Percentiles rank a stretch among this genome's conserved stretches.
phyloP scores from a whole-genome alignment of 495 filamentous ascomycete species.

The Penicillium lagena region DNA sequence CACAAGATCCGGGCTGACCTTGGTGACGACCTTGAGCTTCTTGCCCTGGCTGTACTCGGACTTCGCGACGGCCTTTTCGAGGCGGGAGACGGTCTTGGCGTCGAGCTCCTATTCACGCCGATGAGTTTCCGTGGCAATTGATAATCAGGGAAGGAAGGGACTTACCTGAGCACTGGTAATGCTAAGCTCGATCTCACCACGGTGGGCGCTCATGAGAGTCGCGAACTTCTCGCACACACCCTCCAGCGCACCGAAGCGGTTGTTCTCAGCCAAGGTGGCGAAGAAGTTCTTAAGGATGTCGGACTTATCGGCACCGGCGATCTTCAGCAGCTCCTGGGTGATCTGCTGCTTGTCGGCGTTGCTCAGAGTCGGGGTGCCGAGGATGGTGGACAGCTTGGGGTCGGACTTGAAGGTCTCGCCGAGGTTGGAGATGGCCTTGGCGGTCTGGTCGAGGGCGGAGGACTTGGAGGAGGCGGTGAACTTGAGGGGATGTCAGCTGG shows the following conservation, averaged over 20 bases:
- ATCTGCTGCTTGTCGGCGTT: conserved; percentile 75
- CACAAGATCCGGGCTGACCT: conserved; percentile 89
- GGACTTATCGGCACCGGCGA: conserved; percentile 60
- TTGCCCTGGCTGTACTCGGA: conserved; percentile 85
- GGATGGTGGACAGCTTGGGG: conserved; percentile 65
- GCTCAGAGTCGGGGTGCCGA: conserved; percentile 73
- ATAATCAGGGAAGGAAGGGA: conserved; percentile 2
- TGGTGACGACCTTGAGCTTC: conserved; percentile 94
- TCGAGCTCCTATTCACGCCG: conserved; percentile 64
- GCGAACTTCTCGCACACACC: conserved; percentile 82
- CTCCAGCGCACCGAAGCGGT: conserved; percentile 77
- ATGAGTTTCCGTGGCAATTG: not conserved
- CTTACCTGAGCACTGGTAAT: conserved; percentile 81
- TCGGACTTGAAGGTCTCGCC: conserved; percentile 70
- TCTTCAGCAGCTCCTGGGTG: conserved; percentile 76
- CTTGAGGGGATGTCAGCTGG: conserved; percentile 32
- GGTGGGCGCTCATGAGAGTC: conserved; percentile 78
- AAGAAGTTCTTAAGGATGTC: conserved; percentile 94
- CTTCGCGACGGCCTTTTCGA: conserved; percentile 85
- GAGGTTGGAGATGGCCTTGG: conserved; percentile 67
- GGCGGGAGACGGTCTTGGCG: conserved; percentile 70
- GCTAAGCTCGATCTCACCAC: conserved; percentile 85
- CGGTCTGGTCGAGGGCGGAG: conserved; percentile 70
- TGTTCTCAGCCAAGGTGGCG: conserved; percentile 84
- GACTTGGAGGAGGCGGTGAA: conserved; percentile 93